These are phyloP conservation scores for Candida pini DNA, from an alignment of 805 yeast species.

Conservation along the genomic window DNA sequence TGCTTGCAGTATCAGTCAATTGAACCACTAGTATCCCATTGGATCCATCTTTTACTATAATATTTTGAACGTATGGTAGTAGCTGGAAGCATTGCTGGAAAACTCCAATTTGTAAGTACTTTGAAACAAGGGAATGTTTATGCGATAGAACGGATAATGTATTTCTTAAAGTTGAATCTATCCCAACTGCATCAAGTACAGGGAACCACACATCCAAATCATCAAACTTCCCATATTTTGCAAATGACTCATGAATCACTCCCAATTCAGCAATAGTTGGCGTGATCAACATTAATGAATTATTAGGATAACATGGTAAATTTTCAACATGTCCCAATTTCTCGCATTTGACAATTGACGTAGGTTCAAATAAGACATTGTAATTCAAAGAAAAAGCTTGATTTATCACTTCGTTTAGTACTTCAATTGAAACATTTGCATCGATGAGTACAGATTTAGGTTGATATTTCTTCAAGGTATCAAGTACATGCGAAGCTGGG, in stretches of 20 bases:
- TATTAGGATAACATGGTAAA: constrained; percentile 43
- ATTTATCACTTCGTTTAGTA: constrained; percentile 34
- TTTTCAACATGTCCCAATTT: constrained; percentile 34
- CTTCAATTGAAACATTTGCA: constrained; percentile 52
- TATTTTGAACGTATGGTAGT: constrained; percentile 66
- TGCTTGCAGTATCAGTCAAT: constrained; percentile 26
- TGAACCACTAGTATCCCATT: constrained; percentile 53
- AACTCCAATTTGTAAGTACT: constrained; percentile 36
- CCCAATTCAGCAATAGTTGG: constrained; percentile 67
- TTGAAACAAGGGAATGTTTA: constrained; percentile 21
- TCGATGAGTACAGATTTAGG: constrained; percentile 59
- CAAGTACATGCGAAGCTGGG: constrained; percentile 35
- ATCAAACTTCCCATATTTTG: constrained; percentile 34
- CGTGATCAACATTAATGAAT: constrained; percentile 43
- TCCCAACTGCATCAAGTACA: constrained; percentile 52
- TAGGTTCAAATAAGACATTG: constrained; percentile 64
- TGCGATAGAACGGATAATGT: constrained; percentile 33
- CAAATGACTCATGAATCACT: constrained; percentile 47
- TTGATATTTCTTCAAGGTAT: constrained; percentile 32
- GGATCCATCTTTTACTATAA: constrained; percentile 62
- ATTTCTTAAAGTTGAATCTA: constrained; percentile 41
- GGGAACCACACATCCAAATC: constrained; percentile 71
- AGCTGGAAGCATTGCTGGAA: constrained; percentile 66
- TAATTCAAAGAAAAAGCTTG: constrained; percentile 17
- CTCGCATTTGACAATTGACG: constrained; percentile 60